Percentiles rank a stretch among this genome's conserved stretches.
Conservation (phyloP, 495 filamentous ascomycete genomes). For the Choiromyces venosus region DNA sequence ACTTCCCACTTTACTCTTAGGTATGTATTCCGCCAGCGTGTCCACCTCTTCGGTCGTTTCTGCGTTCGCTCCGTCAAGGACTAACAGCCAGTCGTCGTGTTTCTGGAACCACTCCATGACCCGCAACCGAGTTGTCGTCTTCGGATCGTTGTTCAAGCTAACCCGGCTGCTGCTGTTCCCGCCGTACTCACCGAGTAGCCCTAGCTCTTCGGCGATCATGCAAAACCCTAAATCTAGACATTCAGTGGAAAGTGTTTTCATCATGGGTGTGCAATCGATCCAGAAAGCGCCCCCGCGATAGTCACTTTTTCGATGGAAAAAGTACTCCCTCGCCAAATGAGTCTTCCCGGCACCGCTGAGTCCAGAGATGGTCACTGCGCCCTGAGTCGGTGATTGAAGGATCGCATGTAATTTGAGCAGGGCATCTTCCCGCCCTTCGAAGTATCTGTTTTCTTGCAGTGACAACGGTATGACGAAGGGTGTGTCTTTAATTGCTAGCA, state of each 20-base stretch:
- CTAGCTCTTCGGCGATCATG: conserved; percentile 65
- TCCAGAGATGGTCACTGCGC: conserved; percentile 65
- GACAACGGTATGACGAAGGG: conserved; percentile 66
- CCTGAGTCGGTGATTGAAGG: conserved; percentile 58
- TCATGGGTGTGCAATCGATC: conserved; percentile 62
- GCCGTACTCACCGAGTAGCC: conserved; percentile 43
- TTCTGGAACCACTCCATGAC: conserved; percentile 61
- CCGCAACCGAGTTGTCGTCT: conserved; percentile 23
- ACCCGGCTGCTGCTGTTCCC: not conserved
- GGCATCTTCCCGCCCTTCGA: conserved; percentile 68
- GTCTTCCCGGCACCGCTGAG: conserved; percentile 77
- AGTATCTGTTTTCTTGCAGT: conserved; percentile 72
- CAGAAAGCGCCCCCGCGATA: conserved; percentile 76
- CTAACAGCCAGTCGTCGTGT: conserved; percentile 66
- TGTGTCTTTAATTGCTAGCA: conserved; percentile 40
- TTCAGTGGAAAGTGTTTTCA: conserved; percentile 45
- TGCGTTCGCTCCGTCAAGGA: conserved; percentile 70
- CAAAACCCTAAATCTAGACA: conserved; percentile 61
- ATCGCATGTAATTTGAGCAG: conserved; percentile 62
- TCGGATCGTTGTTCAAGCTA: conserved; percentile 17
- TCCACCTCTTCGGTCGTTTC: conserved; percentile 55
- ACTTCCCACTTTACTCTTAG: conserved; percentile 60
- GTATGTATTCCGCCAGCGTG: conserved; percentile 60
- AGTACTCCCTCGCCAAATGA: conserved; percentile 75
- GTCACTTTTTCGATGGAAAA: conserved; percentile 59